Evolutionary conservation across 495 filamentous ascomycete genomes (phyloP).

Genomic region (Aspergillus cavernicola): DNA sequence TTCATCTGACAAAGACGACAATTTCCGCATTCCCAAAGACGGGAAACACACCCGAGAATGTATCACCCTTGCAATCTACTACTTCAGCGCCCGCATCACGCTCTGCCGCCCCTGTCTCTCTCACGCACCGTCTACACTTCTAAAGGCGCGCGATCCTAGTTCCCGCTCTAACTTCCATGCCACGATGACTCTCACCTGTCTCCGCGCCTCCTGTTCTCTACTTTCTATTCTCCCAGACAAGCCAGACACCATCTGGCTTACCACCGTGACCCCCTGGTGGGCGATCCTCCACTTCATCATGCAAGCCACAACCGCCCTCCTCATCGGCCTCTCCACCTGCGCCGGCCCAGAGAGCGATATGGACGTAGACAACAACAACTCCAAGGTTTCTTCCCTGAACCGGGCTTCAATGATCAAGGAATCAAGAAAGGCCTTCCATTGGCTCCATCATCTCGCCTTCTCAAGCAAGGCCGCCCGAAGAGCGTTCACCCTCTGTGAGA

Average conservation of each 20-base stretch:
- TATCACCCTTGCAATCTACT: conserved; percentile 48
- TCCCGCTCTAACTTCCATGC: conserved; percentile 33
- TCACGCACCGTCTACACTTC: conserved; percentile 1
- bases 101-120: conserved; percentile 58
- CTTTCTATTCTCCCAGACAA: conserved; percentile 47
- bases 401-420: conserved; percentile 30
- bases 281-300: conserved; percentile 58
- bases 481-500: conserved; percentile 45
- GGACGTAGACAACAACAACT: background rate
- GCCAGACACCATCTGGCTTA: conserved; percentile 38
- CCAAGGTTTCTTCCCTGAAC: conserved; percentile 14
- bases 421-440: conserved; percentile 46
- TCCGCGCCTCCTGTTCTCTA: conserved; percentile 51
- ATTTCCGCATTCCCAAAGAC: conserved; percentile 4
- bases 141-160: background rate
- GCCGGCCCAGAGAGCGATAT: background rate
- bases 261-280: conserved; percentile 57
- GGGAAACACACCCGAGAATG: conserved; percentile 23
- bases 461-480: conserved; percentile 43
- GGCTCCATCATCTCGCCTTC: conserved; percentile 42
- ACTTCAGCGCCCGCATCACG: conserved; percentile 52
- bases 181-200: conserved; percentile 49
- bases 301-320: conserved; percentile 55
- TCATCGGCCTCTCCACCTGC: conserved; percentile 48
- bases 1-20: conserved; percentile 11